phyloP scores from a whole-genome alignment of 2,329 filamentous ascomycete species.

The Penicillium rolfsii region DNA sequence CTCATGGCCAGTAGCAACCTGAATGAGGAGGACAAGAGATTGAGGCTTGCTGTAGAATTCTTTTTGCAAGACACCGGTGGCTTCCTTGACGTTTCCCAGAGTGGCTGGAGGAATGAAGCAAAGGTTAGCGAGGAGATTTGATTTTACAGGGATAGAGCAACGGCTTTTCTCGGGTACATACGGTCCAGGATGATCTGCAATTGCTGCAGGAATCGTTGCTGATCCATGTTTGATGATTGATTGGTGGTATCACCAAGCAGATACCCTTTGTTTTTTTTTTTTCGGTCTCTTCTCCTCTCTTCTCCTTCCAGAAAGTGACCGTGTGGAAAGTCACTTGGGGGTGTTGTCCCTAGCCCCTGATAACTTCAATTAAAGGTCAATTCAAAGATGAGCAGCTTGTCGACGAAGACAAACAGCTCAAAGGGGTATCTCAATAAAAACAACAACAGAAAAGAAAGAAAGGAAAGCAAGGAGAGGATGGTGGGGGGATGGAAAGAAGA shows the following conservation, averaged over 20 bases:
- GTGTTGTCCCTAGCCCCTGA: constrained; percentile 24
- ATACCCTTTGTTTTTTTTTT: constrained; percentile 8
- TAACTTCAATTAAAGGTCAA: constrained; percentile 17
- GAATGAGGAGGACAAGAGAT: constrained; percentile 81
- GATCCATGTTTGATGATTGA: constrained; percentile 64
- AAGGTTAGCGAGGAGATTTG: constrained; percentile 22
- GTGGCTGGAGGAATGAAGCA: constrained; percentile 63
- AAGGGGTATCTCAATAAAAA: constrained; percentile 33
- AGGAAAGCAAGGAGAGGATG: constrained; percentile 26
- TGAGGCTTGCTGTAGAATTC: constrained; percentile 87
- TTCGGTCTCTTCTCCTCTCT: not conserved
- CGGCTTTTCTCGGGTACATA: constrained; percentile 54
- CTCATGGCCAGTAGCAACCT: constrained; percentile 81
- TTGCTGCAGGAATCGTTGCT: constrained; percentile 82
- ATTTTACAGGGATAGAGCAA: not conserved
- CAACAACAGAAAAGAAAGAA: constrained; percentile 33
- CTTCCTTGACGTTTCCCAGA: constrained; percentile 85
- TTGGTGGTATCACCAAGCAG: constrained; percentile 16
- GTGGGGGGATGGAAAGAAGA: constrained; percentile 23
- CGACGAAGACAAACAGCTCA: constrained; percentile 35
- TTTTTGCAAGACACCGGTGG: constrained; percentile 87
- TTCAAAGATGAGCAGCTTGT: constrained; percentile 34
- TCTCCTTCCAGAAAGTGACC: not conserved
- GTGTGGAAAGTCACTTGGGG: constrained; percentile 4
- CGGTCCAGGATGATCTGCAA: constrained; percentile 86